A percentile compares a stretch with the other conserved stretches of the same genome.
Conservation (phyloP, 768 basidiomycete species). For the Strobilomyces confusus region DNA sequence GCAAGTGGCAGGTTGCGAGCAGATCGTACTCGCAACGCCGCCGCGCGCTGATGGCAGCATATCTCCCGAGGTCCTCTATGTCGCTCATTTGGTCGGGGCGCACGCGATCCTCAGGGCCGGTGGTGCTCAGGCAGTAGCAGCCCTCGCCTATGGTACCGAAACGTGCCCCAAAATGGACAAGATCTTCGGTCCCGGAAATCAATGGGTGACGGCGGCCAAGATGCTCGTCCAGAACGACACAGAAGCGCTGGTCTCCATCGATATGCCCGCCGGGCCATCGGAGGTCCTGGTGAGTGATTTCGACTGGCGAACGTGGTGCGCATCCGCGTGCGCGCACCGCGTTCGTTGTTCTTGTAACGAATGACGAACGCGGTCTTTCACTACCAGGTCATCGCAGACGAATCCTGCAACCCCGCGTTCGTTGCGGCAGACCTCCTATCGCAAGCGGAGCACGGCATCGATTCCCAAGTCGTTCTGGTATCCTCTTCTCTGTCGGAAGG, state of each 20-base stretch:
- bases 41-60: constrained; percentile 89
- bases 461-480: constrained; percentile 96
- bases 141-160: constrained; percentile 94
- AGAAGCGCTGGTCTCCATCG: constrained; percentile 92
- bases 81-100: constrained; percentile 87
- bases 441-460: constrained; percentile 96
- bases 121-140: constrained; percentile 93
- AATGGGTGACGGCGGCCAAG: constrained; percentile 99
- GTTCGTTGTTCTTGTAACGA: constrained; percentile 38
- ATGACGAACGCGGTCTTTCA: constrained; percentile 27
- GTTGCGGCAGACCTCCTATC: constrained; percentile 96
- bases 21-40: constrained; percentile 94
- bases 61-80: constrained; percentile 97
- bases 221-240: constrained; percentile 99
- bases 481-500: constrained; percentile 63
- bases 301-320: constrained; percentile 56
- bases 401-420: constrained; percentile 79
- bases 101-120: constrained; percentile 91
- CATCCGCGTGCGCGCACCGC: constrained; percentile 49
- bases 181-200: constrained; percentile 98
- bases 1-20: constrained; percentile 91
- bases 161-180: constrained; percentile 98
- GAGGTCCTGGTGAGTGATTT: constrained; percentile 76
- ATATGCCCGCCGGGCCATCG: constrained; percentile 98
- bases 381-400: constrained; percentile 86